Evolutionary conservation across 306 rosid genomes (phyloP).

Genomic region (Casuarina equisetifolia): DNA sequence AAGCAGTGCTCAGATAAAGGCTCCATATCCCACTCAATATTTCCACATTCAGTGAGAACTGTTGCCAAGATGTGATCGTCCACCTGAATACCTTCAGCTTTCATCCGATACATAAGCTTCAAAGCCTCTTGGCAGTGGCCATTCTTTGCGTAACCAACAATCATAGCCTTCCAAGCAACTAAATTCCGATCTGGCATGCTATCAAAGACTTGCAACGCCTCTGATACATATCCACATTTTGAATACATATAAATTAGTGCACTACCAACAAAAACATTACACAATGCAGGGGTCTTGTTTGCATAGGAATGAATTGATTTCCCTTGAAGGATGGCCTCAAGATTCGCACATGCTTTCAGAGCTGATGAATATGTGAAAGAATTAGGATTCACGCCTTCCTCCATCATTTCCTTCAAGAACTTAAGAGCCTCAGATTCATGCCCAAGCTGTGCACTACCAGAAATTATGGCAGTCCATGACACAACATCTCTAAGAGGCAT

Average conservation of each 20-base stretch:
- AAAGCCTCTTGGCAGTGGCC: conserved; percentile 79
- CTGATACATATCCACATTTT: conserved; percentile 71
- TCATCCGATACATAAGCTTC: conserved; percentile 80
- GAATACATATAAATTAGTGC: conserved; percentile 83
- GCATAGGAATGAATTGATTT: conserved; percentile 73
- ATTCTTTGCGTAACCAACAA: conserved; percentile 78
- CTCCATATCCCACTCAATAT: conserved; percentile 36
- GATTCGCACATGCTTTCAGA: conserved; percentile 77
- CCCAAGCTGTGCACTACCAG: conserved; percentile 69
- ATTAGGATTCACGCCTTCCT: conserved; percentile 83
- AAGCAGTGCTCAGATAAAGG: conserved; percentile 41
- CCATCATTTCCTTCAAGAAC: conserved; percentile 68
- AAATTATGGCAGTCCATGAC: conserved; percentile 94
- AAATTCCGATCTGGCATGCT: conserved; percentile 75
- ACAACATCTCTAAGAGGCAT: conserved; percentile 83
- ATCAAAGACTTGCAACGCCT: conserved; percentile 76
- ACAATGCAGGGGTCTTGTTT: conserved; percentile 62
- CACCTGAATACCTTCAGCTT: conserved; percentile 70
- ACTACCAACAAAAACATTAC: conserved; percentile 79
- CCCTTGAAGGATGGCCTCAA: conserved; percentile 60
- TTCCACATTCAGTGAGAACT: conserved; percentile 71
- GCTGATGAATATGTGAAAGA: conserved; percentile 78
- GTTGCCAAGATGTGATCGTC: conserved; percentile 65
- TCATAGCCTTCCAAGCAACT: conserved; percentile 92
- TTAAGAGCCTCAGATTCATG: conserved; percentile 71